Evolutionary conservation across 1,284 basidiomycete species (phyloP).

Genomic region (Ceratobasidium sp.): DNA sequence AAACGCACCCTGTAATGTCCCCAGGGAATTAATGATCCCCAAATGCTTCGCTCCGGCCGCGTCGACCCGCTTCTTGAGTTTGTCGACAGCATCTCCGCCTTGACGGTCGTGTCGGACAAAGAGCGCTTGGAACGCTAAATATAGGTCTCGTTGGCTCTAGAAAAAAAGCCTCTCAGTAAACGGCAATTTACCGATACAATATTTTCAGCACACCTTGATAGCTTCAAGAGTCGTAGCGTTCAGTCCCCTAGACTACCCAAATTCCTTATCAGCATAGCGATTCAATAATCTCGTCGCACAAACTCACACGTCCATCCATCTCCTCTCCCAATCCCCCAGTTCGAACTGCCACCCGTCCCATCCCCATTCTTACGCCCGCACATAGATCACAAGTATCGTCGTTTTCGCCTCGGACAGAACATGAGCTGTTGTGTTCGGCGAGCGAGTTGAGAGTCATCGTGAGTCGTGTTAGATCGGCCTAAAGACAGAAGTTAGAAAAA

Average conservation of each 20-base stretch:
- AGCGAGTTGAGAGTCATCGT: conserved; percentile 85
- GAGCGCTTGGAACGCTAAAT: conserved; percentile 85
- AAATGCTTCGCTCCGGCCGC: conserved; percentile 48
- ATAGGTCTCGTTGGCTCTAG: conserved; percentile 87
- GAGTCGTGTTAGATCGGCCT: conserved; percentile 84
- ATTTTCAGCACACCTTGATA: conserved; percentile 69
- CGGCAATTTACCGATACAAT: neutral
- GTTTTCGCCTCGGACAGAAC: conserved; percentile 72
- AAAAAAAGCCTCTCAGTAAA: conserved; percentile 48
- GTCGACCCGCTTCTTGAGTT: conserved; percentile 87
- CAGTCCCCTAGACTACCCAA: conserved; percentile 9
- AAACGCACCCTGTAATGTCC: conserved; percentile 66
- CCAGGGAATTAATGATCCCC: conserved; percentile 68
- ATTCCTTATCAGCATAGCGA: no score
- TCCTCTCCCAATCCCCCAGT: conserved; percentile 81
- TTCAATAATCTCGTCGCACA: neutral
- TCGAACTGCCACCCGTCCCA: conserved; percentile 76
- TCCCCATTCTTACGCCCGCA: conserved; percentile 79
- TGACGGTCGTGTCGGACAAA: conserved; percentile 86
- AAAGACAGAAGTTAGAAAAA: conserved; percentile 48
- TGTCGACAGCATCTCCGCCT: conserved; percentile 86
- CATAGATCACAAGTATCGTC: conserved; percentile 81
- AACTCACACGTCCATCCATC: conserved; percentile 80
- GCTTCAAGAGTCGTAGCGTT: conserved; percentile 69
- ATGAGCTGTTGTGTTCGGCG: conserved; percentile 78